These are phyloP conservation scores for Ophiostoma sp. DNA, from an alignment of 2,329 filamentous ascomycete genomes.

Conservation along the genomic window DNA sequence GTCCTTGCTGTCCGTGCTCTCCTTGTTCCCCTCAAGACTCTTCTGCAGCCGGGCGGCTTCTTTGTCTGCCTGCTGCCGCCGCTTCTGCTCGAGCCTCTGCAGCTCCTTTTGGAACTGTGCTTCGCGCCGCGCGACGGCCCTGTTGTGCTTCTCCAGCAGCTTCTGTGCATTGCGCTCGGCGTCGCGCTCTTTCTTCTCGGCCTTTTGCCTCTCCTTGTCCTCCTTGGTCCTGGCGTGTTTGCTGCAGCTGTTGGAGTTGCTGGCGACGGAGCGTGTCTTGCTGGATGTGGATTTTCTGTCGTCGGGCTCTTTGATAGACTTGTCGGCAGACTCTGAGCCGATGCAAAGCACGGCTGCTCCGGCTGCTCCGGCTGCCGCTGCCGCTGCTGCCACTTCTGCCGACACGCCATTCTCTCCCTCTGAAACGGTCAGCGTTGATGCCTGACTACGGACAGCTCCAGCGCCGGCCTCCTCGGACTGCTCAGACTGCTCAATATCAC, in stretches of 20 bases:
- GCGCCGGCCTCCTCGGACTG: background rate
- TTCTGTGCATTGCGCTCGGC: slow-evolving; percentile 45
- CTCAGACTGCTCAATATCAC: slow-evolving; percentile 28
- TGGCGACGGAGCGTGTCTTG: slow-evolving; percentile 31
- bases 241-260: too few species aligned
- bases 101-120: slow-evolving; percentile 62
- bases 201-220: background rate
- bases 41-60: slow-evolving; percentile 42
- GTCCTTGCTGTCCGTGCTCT: background rate
- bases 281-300: slow-evolving; percentile 34
- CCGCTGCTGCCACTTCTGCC: background rate
- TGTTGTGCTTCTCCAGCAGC: slow-evolving; percentile 58
- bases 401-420: background rate
- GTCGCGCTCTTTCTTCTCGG: background rate
- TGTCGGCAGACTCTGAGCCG: slow-evolving; percentile 28
- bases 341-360: background rate
- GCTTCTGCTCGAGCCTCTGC: slow-evolving; percentile 59
- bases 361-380: background rate
- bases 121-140: slow-evolving; percentile 59
- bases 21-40: background rate
- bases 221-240: background rate
- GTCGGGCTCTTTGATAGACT: slow-evolving; percentile 22
- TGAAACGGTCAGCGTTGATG: background rate
- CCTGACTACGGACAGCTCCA: background rate
- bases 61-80: slow-evolving; percentile 57